These are phyloP conservation scores for Atkinsonella texensis DNA, from an alignment of 2,329 filamentous ascomycete species.

Conservation along the genomic window DNA sequence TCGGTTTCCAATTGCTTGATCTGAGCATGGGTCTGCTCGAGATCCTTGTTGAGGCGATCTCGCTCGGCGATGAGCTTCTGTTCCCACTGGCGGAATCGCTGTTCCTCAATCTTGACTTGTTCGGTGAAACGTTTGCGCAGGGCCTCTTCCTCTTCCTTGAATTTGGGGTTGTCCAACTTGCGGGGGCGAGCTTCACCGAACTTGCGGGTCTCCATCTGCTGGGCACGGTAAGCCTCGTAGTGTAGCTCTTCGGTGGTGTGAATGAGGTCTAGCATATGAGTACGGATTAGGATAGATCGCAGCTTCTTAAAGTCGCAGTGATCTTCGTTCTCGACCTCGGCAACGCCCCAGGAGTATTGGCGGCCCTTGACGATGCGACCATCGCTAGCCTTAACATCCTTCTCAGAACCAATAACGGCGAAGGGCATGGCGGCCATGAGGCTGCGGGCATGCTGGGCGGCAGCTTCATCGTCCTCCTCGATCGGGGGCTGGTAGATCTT, in stretches of 20 bases:
- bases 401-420: slow-evolving; percentile 96
- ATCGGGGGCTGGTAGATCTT: slow-evolving; percentile 98
- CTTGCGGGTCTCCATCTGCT: slow-evolving; percentile 99
- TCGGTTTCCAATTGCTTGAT: slow-evolving; percentile 89
- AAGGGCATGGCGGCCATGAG: slow-evolving; percentile 97
- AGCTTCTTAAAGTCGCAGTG: slow-evolving; percentile 99
- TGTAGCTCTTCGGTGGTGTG: slow-evolving; percentile 99
- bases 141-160: slow-evolving; percentile 99
- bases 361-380: slow-evolving; percentile 97
- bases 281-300: slow-evolving; percentile 94
- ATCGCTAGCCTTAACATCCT: slow-evolving; percentile 94
- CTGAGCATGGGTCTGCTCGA: slow-evolving; percentile 91
- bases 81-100: slow-evolving; percentile 98
- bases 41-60: slow-evolving; percentile 98
- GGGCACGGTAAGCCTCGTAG: slow-evolving; percentile 97
- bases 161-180: slow-evolving; percentile 99
- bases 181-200: slow-evolving; percentile 94
- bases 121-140: slow-evolving; percentile 98
- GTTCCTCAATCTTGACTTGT: slow-evolving; percentile 99
- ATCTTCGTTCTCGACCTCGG: slow-evolving; percentile 98
- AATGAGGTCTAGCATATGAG: slow-evolving; percentile 98
- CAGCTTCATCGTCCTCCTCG: slow-evolving; percentile 96
- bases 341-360: slow-evolving; percentile 98
- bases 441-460: slow-evolving; percentile 85
- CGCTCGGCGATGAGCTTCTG: slow-evolving; percentile 99